Conservation (phyloP, 2,329 filamentous ascomycete genomes). For the Cordyceps tenuipes region DNA sequence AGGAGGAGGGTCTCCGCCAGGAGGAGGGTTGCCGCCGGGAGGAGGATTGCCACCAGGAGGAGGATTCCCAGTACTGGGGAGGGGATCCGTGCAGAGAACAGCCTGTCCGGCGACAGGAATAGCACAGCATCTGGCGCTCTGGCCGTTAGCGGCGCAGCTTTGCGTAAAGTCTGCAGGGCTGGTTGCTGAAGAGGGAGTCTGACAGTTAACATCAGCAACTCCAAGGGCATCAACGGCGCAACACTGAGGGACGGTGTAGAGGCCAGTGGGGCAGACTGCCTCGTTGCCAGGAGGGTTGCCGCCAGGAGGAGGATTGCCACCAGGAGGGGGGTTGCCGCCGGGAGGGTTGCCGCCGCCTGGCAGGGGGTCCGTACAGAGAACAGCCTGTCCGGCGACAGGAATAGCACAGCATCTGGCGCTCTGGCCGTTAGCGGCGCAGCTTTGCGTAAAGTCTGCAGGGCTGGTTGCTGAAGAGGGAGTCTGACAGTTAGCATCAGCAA, state of each 20-base stretch:
- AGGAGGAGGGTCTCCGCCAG: not conserved
- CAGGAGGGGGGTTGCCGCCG: too few relatives aligned
- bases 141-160: slow-evolving; percentile 35
- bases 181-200: too few relatives aligned
- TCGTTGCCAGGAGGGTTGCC: too few relatives aligned
- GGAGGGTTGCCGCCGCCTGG: not conserved
- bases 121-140: slow-evolving; percentile 45
- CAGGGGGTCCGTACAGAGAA: slow-evolving; percentile 1
- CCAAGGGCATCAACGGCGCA: slow-evolving; percentile 41
- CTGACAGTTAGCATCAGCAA: slow-evolving; percentile 37
- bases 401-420: slow-evolving; percentile 45
- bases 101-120: slow-evolving; percentile 30
- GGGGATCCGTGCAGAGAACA: slow-evolving; percentile 1
- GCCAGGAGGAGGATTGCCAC: too few relatives aligned
- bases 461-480: too few relatives aligned
- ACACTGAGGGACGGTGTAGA: slow-evolving; percentile 31
- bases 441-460: slow-evolving; percentile 12
- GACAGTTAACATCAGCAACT: slow-evolving; percentile 38
- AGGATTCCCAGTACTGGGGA: too few relatives aligned
- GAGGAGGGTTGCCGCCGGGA: too few relatives aligned
- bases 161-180: slow-evolving; percentile 3
- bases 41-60: too few relatives aligned
- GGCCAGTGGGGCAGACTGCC: slow-evolving; percentile 15
- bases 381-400: slow-evolving; percentile 26
- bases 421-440: slow-evolving; percentile 37